Base-by-base conservation (phyloP, 2,329 filamentous ascomycete genomes). In the Fonsecaea multimorphosa region DNA sequence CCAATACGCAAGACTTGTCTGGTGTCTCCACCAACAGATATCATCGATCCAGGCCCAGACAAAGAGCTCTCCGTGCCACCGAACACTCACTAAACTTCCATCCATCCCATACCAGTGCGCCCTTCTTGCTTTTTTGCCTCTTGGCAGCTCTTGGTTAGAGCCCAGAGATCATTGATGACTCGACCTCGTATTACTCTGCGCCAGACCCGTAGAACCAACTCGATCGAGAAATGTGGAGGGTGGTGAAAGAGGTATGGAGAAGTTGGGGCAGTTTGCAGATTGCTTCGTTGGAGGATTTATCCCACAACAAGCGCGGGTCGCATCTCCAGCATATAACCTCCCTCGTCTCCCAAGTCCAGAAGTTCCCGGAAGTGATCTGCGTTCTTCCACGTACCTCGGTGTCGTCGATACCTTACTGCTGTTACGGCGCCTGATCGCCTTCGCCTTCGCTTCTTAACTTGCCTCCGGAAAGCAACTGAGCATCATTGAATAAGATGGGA, bases 221-320 rank as follows among this genome's bases (percentile, higher is more conserved):
- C 19, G 46, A 60, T 60, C 46, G 44, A 60, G 58, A 14, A n/a
- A 60, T 60, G 58, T 60, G 58, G 58, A 60, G 58, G 31, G 27
- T 22, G 24, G 27, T 38, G 31, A 38, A 49, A 3, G 40, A 12
- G n/a, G n/a, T 11, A 49, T 49, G 44, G 40, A 53, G 46, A 31
- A 40, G 58, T 60, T 52, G 58, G 58, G 58, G 44, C 44, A 52
- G 27, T 59, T 5, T n/a, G 32, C 19, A 38, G 27, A 36, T 52
- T 34, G 12, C 34, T 19, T 52, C 44, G 57, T 59, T 58, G 36
- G 36, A 32, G 24, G 22, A 32, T 44, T 31, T n/a, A 27, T 58
- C 55, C 16, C 27, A 38, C 40, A 46, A 27, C 14, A 14, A n/a
- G 29, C 22, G 55, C 24, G 4, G 12, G 22, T n/a, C 55, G 44